A percentile compares a stretch with the other conserved stretches of the same genome.
Conservation (phyloP, 2,329 filamentous ascomycete genomes). For the Botrytis squamosa region DNA sequence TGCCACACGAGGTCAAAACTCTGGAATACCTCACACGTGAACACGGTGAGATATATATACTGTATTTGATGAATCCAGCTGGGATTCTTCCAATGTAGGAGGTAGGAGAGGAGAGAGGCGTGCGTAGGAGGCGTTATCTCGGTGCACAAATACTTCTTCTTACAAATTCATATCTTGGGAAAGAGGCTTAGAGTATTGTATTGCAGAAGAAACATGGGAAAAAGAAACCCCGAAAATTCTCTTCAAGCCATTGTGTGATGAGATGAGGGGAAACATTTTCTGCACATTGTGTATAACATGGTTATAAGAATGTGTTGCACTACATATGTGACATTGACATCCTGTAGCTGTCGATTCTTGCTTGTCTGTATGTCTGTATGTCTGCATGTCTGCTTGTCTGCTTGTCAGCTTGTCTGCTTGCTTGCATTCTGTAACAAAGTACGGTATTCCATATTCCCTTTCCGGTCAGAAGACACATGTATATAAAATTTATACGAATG, state of each 20-base stretch:
- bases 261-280: not conserved
- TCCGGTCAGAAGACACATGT: not conserved
- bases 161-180: not conserved
- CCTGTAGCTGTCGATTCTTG: not conserved
- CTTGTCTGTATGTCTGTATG: not conserved
- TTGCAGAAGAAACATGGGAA: not conserved
- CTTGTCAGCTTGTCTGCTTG: not conserved
- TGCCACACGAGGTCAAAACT: not conserved
- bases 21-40: not conserved
- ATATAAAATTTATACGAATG: not conserved
- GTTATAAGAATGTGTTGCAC: not conserved
- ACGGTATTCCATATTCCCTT: not conserved
- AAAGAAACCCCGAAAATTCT: not conserved
- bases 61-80: not conserved
- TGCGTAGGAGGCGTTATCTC: not conserved
- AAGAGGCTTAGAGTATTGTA: not conserved
- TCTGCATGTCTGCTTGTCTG: not conserved
- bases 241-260: conserved; percentile 4
- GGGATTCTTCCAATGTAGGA: not conserved
- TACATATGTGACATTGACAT: not conserved
- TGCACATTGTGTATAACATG: not conserved
- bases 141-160: not conserved
- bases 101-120: not conserved
- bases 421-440: not conserved
- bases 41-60: no score